Evolutionary conservation across 352 stramenopile genomes (phyloP).

Genomic region (Pythium monospermum): DNA sequence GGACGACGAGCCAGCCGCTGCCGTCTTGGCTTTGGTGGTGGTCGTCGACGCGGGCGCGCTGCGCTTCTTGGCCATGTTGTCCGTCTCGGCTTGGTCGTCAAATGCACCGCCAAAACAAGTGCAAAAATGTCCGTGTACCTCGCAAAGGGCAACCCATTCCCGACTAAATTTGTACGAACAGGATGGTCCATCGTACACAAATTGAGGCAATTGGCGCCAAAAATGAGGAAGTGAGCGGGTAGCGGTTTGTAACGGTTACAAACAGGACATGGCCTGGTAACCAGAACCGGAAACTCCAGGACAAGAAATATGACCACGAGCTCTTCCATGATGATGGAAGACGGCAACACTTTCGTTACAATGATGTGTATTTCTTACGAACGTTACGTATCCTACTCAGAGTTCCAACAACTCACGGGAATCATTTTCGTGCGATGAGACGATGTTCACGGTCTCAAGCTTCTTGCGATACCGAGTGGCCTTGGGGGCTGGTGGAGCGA

Average conservation of each 20-base stretch:
- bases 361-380: no score
- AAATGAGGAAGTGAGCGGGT: no score
- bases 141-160: constrained; percentile 4
- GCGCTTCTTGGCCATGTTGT: constrained; percentile 21
- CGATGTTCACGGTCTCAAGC: no score
- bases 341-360: no score
- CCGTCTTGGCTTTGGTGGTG: constrained; percentile 6
- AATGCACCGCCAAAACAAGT: constrained; percentile 11
- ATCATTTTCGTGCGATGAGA: neutral
- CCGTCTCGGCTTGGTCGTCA: neutral
- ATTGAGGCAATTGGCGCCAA: neutral
- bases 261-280: neutral
- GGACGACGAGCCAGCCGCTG: no score
- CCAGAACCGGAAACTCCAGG: no score
- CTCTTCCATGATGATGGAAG: no score
- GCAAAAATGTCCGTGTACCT: constrained; percentile 9
- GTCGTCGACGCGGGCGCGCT: neutral
- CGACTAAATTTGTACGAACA: constrained; percentile 14
- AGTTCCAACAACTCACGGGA: neutral
- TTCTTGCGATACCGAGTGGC: neutral
- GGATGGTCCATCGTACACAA: neutral
- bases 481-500: no score
- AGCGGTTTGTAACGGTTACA: neutral
- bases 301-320: no score
- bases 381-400: neutral